Evolutionary conservation across 768 basidiomycete species (phyloP).

Genomic region (Boletus tylopilopsis): DNA sequence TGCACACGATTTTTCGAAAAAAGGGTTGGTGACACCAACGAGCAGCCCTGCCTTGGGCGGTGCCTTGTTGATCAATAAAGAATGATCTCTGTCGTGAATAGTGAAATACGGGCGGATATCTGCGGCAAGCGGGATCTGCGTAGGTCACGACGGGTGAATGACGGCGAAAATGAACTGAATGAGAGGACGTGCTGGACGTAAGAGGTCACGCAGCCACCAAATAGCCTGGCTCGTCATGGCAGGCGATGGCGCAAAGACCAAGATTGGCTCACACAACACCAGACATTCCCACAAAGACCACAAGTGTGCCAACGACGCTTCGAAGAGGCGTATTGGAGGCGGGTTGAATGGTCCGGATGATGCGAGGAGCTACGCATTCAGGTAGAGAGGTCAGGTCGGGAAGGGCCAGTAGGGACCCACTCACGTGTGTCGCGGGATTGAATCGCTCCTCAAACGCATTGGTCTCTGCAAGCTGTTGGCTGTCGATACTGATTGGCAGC

Average conservation of each 20-base stretch:
- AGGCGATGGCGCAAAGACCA: slow-evolving; percentile 79
- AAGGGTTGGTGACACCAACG: slow-evolving; percentile 86
- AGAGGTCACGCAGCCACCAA: slow-evolving; percentile 87
- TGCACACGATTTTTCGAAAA: slow-evolving; percentile 71
- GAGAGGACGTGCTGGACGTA: slow-evolving; percentile 63
- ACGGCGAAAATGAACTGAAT: neutral
- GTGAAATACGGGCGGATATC: slow-evolving; percentile 96
- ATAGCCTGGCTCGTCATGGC: slow-evolving; percentile 81
- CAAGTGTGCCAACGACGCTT: slow-evolving; percentile 59
- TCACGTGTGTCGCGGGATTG: slow-evolving; percentile 50
- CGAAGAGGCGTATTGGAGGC: slow-evolving; percentile 57
- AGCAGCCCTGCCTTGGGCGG: slow-evolving; percentile 75
- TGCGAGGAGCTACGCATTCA: slow-evolving; percentile 57
- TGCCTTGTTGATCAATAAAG: slow-evolving; percentile 71
- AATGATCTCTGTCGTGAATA: slow-evolving; percentile 88
- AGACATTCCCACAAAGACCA: slow-evolving; percentile 96
- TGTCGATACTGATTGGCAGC: slow-evolving; percentile 63
- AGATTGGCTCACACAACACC: slow-evolving; percentile 83
- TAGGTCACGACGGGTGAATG: neutral
- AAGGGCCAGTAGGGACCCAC: neutral
- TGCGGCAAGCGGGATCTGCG: slow-evolving; percentile 73
- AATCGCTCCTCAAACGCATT: slow-evolving; percentile 49
- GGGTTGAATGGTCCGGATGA: slow-evolving; percentile 56
- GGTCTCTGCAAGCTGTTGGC: slow-evolving; percentile 66
- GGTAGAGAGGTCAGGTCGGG: neutral